These are phyloP conservation scores for Entomortierella beljakovae DNA, from an alignment of 192 early-diverging fungal genomes.

Conservation along the genomic window DNA sequence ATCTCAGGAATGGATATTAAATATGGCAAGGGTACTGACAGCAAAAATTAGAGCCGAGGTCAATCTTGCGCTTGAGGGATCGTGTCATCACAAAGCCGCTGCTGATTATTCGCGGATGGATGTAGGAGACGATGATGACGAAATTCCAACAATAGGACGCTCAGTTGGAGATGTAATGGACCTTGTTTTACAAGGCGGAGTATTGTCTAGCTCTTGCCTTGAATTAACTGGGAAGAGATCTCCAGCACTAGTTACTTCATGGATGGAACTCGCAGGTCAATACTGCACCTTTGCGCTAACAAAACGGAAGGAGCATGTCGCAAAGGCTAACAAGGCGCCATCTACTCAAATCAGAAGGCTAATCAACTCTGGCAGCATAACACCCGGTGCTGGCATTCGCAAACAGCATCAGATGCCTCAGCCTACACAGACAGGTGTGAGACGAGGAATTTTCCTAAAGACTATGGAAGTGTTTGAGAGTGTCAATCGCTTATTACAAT, in stretches of 20 bases:
- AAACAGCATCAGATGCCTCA: conserved; percentile 3
- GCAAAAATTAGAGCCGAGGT: conserved; percentile 41
- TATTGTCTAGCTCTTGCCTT: conserved; percentile 36
- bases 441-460: conserved; percentile 21
- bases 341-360: background rate
- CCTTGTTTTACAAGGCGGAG: conserved; percentile 40
- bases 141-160: background rate
- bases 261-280: conserved; percentile 39
- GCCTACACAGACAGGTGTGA: background rate
- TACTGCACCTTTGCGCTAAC: conserved; percentile 28
- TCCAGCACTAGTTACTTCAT: conserved; percentile 34
- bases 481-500: conserved; percentile 28
- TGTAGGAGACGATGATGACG: conserved; percentile 25
- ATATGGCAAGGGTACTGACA: conserved; percentile 36
- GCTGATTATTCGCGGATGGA: conserved; percentile 11
- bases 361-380: background rate
- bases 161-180: conserved; percentile 33
- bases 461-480: conserved; percentile 51
- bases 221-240: conserved; percentile 33
- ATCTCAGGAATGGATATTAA: conserved; percentile 48
- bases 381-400: background rate
- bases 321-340: background rate
- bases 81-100: background rate
- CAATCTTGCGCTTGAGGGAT: conserved; percentile 20
- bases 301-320: conserved; percentile 23